These are phyloP conservation scores for Croton setiger DNA, from an alignment of 441 rosid genomes.

Conservation along the genomic window DNA sequence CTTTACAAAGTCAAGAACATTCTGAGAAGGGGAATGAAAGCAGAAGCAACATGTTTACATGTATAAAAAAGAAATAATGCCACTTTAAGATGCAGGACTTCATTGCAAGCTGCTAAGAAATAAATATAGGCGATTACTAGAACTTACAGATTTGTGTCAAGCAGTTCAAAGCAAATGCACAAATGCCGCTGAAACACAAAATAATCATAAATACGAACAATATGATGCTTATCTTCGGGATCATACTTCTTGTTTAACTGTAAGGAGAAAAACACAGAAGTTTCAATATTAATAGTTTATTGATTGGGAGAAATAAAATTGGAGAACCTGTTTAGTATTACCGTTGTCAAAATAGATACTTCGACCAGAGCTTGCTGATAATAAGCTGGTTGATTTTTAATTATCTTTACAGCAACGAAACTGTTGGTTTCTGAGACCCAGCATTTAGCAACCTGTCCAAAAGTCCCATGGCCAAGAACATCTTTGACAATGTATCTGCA, in stretches of 20 bases:
- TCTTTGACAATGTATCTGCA: slow-evolving; percentile 96
- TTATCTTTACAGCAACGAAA: slow-evolving; percentile 94
- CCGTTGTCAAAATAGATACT: slow-evolving; percentile 97
- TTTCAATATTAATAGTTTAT: slow-evolving; percentile 18
- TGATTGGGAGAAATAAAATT: slow-evolving; percentile 17
- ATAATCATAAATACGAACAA: slow-evolving; percentile 95
- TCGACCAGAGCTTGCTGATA: slow-evolving; percentile 98
- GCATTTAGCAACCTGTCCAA: slow-evolving; percentile 99
- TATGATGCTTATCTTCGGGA: slow-evolving; percentile 98
- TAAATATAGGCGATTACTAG: slow-evolving; percentile 12
- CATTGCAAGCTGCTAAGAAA: slow-evolving; percentile 8
- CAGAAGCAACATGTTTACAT: slow-evolving; percentile 14
- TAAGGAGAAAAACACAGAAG: slow-evolving; percentile 27
- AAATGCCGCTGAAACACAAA: slow-evolving; percentile 84
- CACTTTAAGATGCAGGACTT: slow-evolving; percentile 11
- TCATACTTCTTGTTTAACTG: slow-evolving; percentile 98
- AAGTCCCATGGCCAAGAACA: slow-evolving; percentile 99
- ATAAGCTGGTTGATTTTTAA: slow-evolving; percentile 97
- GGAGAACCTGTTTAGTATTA: slow-evolving; percentile 27
- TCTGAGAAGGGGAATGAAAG: slow-evolving; percentile 13
- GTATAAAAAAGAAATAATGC: slow-evolving; percentile 11
- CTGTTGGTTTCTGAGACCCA: slow-evolving; percentile 72
- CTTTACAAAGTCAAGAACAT: slow-evolving; percentile 23
- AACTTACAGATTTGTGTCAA: slow-evolving; percentile 96
- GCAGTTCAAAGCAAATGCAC: slow-evolving; percentile 98